Evolutionary conservation across 2,329 filamentous ascomycete species (phyloP).

Genomic region (Aureobasidium sp.): DNA sequence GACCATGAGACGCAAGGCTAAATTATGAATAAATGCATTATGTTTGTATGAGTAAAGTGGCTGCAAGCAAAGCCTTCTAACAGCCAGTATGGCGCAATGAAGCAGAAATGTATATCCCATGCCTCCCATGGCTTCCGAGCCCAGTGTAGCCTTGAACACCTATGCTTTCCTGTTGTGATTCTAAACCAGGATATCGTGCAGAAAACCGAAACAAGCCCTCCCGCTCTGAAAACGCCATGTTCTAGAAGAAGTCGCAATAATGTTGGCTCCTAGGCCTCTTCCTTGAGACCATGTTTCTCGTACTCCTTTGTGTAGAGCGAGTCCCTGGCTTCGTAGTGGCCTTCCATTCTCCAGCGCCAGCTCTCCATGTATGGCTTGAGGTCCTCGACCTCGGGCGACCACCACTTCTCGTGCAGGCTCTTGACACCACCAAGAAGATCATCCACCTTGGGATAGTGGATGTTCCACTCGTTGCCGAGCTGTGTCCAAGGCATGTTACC

Average conservation of each 20-base stretch:
- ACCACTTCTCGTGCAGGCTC: constrained; percentile 37
- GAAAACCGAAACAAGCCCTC: neutral
- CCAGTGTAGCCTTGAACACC: neutral
- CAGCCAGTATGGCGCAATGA: neutral
- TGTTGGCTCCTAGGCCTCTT: neutral
- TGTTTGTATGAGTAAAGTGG: neutral
- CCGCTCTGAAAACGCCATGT: neutral
- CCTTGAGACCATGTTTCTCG: neutral
- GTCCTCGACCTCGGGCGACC: constrained; percentile 29
- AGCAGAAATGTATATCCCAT: neutral
- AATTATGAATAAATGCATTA: constrained; percentile 8
- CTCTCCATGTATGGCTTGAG: constrained; percentile 29
- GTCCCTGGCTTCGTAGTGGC: constrained; percentile 31
- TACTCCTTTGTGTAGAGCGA: neutral
- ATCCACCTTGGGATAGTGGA: constrained; percentile 31
- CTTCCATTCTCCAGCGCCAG: constrained; percentile 32
- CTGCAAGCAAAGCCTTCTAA: neutral
- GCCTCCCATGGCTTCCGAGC: neutral
- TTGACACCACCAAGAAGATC: constrained; percentile 32
- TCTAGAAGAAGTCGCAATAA: neutral
- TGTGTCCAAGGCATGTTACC: constrained; percentile 38
- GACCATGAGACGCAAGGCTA: neutral
- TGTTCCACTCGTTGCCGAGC: constrained; percentile 33
- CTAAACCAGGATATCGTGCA: neutral
- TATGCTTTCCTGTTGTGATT: neutral